These are phyloP conservation scores for Rhizophagus prolifer DNA, from an alignment of 192 early-diverging fungal genomes.

Conservation along the genomic window DNA sequence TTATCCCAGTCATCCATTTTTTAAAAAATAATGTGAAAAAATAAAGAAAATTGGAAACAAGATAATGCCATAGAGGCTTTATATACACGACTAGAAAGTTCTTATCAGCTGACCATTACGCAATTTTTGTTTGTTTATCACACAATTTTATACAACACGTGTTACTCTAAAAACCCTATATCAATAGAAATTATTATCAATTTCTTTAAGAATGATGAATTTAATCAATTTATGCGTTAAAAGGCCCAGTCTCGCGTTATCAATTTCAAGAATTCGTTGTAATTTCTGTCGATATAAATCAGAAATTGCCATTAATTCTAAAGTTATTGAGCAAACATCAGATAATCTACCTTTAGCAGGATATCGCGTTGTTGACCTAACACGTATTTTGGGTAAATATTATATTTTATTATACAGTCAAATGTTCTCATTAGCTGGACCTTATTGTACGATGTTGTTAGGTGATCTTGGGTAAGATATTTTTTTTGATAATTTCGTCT, in stretches of 20 bases:
- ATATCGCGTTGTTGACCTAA: conserved; percentile 70
- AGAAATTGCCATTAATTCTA: neutral
- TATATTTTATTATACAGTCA: no score
- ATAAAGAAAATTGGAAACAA: no score
- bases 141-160: no score
- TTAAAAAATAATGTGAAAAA: neutral
- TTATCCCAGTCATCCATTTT: conserved; percentile 63
- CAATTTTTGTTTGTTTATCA: no score
- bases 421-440: conserved; percentile 54
- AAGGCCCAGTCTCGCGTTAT: neutral
- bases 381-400: conserved; percentile 58
- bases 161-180: no score
- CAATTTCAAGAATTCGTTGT: neutral
- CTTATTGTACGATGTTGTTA: conserved; percentile 77
- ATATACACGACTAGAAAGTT: no score
- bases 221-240: neutral
- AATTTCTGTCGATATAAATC: neutral
- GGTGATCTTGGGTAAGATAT: conserved; percentile 69
- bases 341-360: conserved; percentile 50
- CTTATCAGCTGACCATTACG: no score
- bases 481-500: neutral
- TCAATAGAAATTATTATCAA: no score
- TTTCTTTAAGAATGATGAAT: neutral
- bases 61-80: no score
- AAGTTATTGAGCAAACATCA: neutral